These are phyloP conservation scores for Pseudonitzschia multiseries DNA, from an alignment of 108 stramenopile genomes.

Conservation along the genomic window DNA sequence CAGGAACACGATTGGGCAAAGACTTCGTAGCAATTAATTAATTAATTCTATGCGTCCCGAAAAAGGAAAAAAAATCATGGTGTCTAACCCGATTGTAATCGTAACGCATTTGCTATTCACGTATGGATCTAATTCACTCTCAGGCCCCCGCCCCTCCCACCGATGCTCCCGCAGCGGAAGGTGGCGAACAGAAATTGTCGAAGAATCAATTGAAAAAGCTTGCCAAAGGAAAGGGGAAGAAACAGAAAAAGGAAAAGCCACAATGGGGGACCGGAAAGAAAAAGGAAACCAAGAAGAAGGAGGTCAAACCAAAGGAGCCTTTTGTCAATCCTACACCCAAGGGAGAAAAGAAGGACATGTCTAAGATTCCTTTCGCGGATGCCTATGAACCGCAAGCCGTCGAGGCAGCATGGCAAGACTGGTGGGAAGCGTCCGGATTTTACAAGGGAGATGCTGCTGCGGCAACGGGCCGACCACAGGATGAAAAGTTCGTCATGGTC, in stretches of 20 bases:
- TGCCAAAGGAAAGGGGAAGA: constrained; percentile 74
- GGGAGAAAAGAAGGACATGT: constrained; percentile 84
- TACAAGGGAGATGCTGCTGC: constrained; percentile 83
- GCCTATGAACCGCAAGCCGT: constrained; percentile 94
- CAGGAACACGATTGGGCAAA: too few relatives aligned
- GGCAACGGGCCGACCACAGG: constrained; percentile 55
- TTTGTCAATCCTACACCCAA: constrained; percentile 88
- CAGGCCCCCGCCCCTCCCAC: constrained; percentile 10
- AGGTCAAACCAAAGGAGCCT: constrained; percentile 34
- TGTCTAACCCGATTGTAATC: neutral
- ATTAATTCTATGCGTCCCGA: neutral
- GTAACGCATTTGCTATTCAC: neutral
- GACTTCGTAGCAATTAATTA: too few relatives aligned
- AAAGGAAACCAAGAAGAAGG: constrained; percentile 48
- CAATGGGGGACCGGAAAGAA: constrained; percentile 82
- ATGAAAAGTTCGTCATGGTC: constrained; percentile 99
- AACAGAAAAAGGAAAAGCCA: constrained; percentile 83
- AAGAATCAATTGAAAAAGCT: constrained; percentile 85
- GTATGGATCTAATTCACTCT: neutral
- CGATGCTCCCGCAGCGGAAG: neutral
- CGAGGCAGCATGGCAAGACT: constrained; percentile 98
- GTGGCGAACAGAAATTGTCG: constrained; percentile 52
- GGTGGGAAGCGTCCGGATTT: constrained; percentile 95
- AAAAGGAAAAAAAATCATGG: neutral
- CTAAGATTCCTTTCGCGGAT: constrained; percentile 78